A percentile compares a stretch with the other conserved stretches of the same genome.
Evolutionary conservation across 805 yeast species (phyloP).

Genomic region (Teunomyces barrocoloradensis): DNA sequence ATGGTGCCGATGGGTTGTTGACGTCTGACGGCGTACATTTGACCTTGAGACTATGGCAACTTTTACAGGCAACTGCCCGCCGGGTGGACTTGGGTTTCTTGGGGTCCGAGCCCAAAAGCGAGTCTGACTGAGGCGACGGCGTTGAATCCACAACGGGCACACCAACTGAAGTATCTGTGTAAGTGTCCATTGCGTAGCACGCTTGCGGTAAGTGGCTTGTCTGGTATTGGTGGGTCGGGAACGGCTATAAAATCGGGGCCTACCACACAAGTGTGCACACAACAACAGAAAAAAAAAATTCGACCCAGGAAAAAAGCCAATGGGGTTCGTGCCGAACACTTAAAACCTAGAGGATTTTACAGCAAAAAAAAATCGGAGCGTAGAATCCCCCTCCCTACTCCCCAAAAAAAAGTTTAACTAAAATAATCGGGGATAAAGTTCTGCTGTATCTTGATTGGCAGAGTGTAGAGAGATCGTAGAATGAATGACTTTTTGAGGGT

Average conservation of each 20-base stretch:
- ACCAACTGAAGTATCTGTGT: not conserved
- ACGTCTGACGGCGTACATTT: slow-evolving; percentile 74
- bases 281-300: not conserved
- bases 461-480: too few species aligned
- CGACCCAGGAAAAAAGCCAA: not conserved
- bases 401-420: too few species aligned
- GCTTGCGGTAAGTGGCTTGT: not conserved
- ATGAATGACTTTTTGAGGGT: too few species aligned
- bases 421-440: too few species aligned
- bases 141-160: not conserved
- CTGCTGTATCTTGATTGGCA: too few species aligned
- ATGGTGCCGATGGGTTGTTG: slow-evolving; percentile 58
- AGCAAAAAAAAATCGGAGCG: not conserved
- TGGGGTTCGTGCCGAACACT: not conserved
- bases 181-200: not conserved
- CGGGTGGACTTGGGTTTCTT: slow-evolving; percentile 18
- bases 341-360: not conserved
- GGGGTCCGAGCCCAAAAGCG: not conserved
- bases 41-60: slow-evolving; percentile 83
- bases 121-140: not conserved
- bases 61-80: slow-evolving; percentile 59
- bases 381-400: too few species aligned
- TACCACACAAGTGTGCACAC: not conserved
- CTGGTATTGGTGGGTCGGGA: not conserved
- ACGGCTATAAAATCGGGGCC: slow-evolving; percentile 1